Evolutionary conservation across 345 rosid species (phyloP).

Genomic region (Camelina laxa): DNA sequence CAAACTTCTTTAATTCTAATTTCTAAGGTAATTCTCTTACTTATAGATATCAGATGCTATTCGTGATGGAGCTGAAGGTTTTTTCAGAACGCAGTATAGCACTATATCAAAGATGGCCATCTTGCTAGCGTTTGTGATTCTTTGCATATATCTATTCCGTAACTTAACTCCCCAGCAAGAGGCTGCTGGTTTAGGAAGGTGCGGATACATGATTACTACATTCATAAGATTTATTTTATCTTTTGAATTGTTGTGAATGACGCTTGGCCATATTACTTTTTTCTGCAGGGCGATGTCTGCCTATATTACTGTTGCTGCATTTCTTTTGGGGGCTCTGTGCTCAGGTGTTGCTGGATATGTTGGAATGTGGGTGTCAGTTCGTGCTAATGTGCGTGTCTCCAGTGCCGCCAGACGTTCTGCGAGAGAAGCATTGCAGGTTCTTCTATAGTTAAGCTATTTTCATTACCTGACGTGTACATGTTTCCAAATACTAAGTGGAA

Average conservation of each 20-base stretch:
- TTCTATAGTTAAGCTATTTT: constrained; percentile 34
- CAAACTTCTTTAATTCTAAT: constrained; percentile 7
- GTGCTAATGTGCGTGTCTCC: constrained; percentile 98
- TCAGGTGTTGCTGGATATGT: constrained; percentile 96
- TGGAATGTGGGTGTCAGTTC: constrained; percentile 99
- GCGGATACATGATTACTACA: constrained; percentile 27
- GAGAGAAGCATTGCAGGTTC: constrained; percentile 99
- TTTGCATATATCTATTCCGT: constrained; percentile 86
- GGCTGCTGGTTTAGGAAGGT: constrained; percentile 98
- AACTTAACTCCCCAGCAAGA: constrained; percentile 92
- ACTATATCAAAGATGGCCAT: constrained; percentile 97
- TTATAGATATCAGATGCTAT: constrained; percentile 97
- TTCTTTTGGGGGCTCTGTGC: constrained; percentile 93
- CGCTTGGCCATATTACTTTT: constrained; percentile 30
- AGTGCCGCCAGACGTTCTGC: constrained; percentile 99
- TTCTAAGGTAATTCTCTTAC: constrained; percentile 45
- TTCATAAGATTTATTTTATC: constrained; percentile 19
- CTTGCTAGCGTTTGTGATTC: constrained; percentile 84
- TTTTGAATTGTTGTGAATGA: constrained; percentile 30
- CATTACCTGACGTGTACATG: constrained; percentile 17
- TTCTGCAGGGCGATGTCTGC: constrained; percentile 78
- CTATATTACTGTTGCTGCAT: constrained; percentile 88
- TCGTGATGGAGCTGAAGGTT: constrained; percentile 99
- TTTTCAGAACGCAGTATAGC: constrained; percentile 96
- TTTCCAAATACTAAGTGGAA: constrained; percentile 41